Conservation (phyloP, 495 filamentous ascomycete species). For the Hypoxylon crocopeplum region DNA sequence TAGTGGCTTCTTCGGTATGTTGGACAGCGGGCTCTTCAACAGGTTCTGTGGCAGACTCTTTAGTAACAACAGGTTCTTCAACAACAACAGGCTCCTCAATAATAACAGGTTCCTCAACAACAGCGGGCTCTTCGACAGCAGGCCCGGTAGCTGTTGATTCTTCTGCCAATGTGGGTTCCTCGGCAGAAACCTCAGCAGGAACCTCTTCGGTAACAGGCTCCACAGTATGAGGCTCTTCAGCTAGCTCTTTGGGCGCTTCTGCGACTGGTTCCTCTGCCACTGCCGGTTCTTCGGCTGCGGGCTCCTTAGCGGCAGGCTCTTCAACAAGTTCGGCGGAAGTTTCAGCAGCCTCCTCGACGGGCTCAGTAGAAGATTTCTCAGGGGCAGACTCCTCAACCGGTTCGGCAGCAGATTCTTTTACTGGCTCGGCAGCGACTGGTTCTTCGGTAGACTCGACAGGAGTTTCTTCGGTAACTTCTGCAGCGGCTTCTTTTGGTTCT, state of each 20-base stretch:
- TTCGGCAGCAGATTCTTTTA: not conserved
- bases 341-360: not conserved
- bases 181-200: conserved; percentile 3
- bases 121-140: conserved; percentile 11
- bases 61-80: conserved; percentile 8
- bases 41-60: conserved; percentile 21
- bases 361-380: not conserved
- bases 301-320: conserved; percentile 6
- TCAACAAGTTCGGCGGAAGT: not conserved
- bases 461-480: not conserved
- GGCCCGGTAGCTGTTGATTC: no score
- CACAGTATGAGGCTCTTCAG: conserved; percentile 15
- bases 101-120: not conserved
- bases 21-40: conserved; percentile 8
- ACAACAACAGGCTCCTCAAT: conserved; percentile 7
- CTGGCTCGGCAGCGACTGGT: not conserved
- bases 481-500: not conserved
- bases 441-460: not conserved
- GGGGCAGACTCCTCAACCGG: conserved; percentile 7
- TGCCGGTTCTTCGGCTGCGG: no score
- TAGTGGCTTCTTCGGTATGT: conserved; percentile 10
- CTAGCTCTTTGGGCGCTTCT: conserved; percentile 30
- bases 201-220: conserved; percentile 14
- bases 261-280: conserved; percentile 3
- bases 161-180: no score